Conservation (phyloP, 2,329 filamentous ascomycete genomes). For the Sclerotinia subarctica region DNA sequence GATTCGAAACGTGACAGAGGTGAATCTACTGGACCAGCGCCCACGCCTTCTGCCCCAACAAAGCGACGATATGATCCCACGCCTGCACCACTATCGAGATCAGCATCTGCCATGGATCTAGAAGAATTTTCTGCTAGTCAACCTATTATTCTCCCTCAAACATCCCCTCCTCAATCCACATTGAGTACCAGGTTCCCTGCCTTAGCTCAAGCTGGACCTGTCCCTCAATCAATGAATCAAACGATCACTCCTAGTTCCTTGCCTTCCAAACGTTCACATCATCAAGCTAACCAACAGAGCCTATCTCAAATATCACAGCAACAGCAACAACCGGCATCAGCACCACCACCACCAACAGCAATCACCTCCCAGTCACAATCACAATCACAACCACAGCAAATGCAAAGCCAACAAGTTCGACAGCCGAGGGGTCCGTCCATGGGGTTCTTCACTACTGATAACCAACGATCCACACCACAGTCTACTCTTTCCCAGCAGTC, state of each 20-base stretch:
- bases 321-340: slow-evolving; percentile 24
- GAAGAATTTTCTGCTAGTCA: slow-evolving; percentile 42
- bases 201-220: slow-evolving; percentile 37
- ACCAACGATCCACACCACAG: slow-evolving; percentile 32
- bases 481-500: slow-evolving; percentile 8
- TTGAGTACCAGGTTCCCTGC: slow-evolving; percentile 35
- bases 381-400: slow-evolving; percentile 21
- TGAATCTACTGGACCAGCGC: slow-evolving; percentile 59
- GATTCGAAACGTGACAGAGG: slow-evolving; percentile 54
- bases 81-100: slow-evolving; percentile 42
- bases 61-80: slow-evolving; percentile 52
- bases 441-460: slow-evolving; percentile 34
- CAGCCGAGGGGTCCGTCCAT: slow-evolving; percentile 32
- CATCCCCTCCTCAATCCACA: slow-evolving; percentile 33
- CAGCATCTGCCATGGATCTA: slow-evolving; percentile 47
- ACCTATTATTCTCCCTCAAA: slow-evolving; percentile 28
- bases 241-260: slow-evolving; percentile 30
- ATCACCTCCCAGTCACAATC: slow-evolving; percentile 1
- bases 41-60: slow-evolving; percentile 52
- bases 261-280: slow-evolving; percentile 31
- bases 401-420: slow-evolving; percentile 25
- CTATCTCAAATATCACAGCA: slow-evolving; percentile 29
- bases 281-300: slow-evolving; percentile 31
- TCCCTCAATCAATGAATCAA: slow-evolving; percentile 31
- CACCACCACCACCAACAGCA: slow-evolving; percentile 26